Conservation (phyloP, 306 rosid genomes). For the Quercus dentata region DNA sequence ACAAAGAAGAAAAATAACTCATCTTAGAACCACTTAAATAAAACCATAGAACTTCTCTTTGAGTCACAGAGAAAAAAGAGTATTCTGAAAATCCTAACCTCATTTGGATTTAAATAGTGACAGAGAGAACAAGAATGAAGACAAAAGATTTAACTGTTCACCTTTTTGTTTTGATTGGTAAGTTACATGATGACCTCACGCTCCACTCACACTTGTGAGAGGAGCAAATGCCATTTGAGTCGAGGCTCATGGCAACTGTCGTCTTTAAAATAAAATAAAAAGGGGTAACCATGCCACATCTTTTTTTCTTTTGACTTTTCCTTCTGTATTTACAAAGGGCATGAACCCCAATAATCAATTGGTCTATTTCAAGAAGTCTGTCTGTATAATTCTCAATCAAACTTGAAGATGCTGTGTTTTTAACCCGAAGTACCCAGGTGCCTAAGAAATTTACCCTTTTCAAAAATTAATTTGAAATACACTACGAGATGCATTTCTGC, state of each 20-base stretch:
- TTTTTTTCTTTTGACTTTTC: background rate
- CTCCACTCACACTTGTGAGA: too few species aligned
- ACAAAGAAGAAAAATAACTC: background rate
- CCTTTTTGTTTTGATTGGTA: too few species aligned
- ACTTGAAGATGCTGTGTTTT: background rate
- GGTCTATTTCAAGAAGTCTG: too few species aligned
- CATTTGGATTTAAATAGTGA: background rate
- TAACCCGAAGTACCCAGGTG: background rate
- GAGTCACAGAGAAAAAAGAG: background rate
- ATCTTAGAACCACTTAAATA: background rate
- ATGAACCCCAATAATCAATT: too few species aligned
- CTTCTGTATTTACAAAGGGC: background rate
- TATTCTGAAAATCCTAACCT: background rate
- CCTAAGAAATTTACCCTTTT: background rate
- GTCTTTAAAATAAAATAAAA: too few species aligned
- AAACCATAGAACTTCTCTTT: background rate
- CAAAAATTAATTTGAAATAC: background rate
- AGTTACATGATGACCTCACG: too few species aligned
- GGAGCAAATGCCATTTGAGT: too few species aligned
- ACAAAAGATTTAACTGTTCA: background rate
- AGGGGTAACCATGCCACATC: background rate
- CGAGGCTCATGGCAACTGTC: too few species aligned
- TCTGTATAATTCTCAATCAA: too few species aligned
- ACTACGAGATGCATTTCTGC: background rate
- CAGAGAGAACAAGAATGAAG: background rate